phyloP scores from a whole-genome alignment of 2,329 filamentous ascomycete genomes.

The Fusarium sp. region DNA sequence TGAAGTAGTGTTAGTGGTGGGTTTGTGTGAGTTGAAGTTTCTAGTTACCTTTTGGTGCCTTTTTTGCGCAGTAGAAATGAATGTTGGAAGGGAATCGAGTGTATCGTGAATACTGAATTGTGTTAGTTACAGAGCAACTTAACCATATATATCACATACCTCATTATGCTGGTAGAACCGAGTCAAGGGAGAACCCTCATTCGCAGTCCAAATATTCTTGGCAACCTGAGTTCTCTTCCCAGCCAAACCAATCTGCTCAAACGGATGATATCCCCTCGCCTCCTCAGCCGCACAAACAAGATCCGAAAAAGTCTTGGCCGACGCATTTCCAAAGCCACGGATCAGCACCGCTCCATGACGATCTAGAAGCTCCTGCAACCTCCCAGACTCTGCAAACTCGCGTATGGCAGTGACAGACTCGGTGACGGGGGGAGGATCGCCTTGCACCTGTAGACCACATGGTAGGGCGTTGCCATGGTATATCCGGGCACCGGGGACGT shows the following conservation, averaged over 20 bases:
- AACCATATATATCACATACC: not conserved
- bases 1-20: not conserved
- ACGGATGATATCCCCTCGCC: conserved; percentile 12
- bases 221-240: conserved; percentile 17
- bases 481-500: conserved; percentile 17
- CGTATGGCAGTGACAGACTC: not conserved
- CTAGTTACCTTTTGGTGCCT: conserved; percentile 18
- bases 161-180: conserved; percentile 32
- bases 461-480: conserved; percentile 20
- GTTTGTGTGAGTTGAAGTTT: not conserved
- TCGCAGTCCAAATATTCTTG: conserved; percentile 25
- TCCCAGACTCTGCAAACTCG: conserved; percentile 10
- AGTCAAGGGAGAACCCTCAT: conserved; percentile 19
- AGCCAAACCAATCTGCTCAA: conserved; percentile 28
- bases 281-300: conserved; percentile 16
- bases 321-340: conserved; percentile 19
- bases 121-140: not conserved
- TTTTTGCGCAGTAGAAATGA: conserved; percentile 29
- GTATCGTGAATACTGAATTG: conserved; percentile 17
- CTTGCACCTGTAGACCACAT: conserved; percentile 5
- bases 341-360: conserved; percentile 18
- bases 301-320: conserved; percentile 23
- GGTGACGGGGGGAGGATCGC: not conserved
- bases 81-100: conserved; percentile 28
- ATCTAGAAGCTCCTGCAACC: conserved; percentile 12